These are phyloP conservation scores for Radiomyces spectabilis DNA, from an alignment of 192 early-diverging fungal genomes.

Conservation along the genomic window DNA sequence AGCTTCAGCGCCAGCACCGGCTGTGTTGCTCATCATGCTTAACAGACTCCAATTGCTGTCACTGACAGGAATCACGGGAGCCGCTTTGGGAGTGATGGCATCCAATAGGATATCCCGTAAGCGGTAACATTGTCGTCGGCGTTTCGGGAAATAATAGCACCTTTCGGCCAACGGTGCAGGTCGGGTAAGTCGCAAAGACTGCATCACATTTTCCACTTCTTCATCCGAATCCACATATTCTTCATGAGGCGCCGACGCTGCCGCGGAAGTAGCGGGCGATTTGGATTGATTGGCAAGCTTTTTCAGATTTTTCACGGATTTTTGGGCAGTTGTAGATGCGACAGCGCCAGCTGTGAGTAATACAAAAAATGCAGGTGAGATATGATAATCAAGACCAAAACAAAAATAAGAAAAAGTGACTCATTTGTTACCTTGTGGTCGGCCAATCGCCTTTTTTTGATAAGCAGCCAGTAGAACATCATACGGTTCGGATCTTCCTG, in stretches of 20 bases:
- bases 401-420: background rate
- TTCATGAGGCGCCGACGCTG: slow-evolving; percentile 23
- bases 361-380: background rate
- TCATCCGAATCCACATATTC: slow-evolving; percentile 60
- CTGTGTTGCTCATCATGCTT: too few relatives aligned
- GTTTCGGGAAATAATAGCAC: slow-evolving; percentile 35
- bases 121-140: slow-evolving; percentile 53
- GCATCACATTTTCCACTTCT: slow-evolving; percentile 59
- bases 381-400: background rate
- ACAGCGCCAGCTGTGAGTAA: background rate
- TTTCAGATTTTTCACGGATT: background rate
- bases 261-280: background rate
- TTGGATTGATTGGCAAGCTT: background rate
- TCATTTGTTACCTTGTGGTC: slow-evolving; percentile 46
- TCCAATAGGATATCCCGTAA: slow-evolving; percentile 62
- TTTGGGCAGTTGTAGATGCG: background rate
- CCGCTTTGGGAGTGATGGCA: slow-evolving; percentile 37
- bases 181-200: slow-evolving; percentile 51
- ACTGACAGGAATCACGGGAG: background rate
- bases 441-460: slow-evolving; percentile 62
- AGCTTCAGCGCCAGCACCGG: too few relatives aligned
- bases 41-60: too few relatives aligned
- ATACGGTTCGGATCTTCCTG: slow-evolving; percentile 77
- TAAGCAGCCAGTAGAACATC: slow-evolving; percentile 70
- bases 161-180: slow-evolving; percentile 56